Percentiles rank a stretch among this genome's conserved stretches.
phyloP scores from a whole-genome alignment of 495 filamentous ascomycete genomes.

The Letharia lupina region DNA sequence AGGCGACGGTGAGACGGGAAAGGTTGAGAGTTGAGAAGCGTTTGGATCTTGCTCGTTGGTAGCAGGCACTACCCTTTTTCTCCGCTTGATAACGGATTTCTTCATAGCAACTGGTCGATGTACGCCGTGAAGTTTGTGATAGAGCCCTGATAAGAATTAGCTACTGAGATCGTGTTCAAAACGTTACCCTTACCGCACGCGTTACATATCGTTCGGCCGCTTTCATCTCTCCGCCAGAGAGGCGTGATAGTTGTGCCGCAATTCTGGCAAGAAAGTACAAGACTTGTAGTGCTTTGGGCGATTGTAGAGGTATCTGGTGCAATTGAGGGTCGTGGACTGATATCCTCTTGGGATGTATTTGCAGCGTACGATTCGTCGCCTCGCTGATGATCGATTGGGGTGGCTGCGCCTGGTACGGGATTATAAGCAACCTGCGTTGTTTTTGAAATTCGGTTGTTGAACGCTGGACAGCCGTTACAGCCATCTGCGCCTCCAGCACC shows the following conservation, averaged over 20 bases:
- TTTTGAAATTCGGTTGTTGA: conserved; percentile 92
- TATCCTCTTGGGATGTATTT: conserved; percentile 22
- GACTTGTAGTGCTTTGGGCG: conserved; percentile 44
- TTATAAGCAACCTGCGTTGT: conserved; percentile 59
- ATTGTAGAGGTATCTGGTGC: conserved; percentile 19
- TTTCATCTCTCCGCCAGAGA: conserved; percentile 89
- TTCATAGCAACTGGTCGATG: conserved; percentile 95
- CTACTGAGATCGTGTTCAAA: not conserved
- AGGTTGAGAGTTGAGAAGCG: conserved; percentile 18
- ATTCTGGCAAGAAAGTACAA: conserved; percentile 91
- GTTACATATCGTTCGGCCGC: conserved; percentile 96
- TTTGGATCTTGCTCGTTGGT: conserved; percentile 42
- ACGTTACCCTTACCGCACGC: conserved; percentile 73
- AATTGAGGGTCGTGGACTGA: conserved; percentile 23
- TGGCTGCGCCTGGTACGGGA: conserved; percentile 30
- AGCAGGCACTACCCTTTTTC: conserved; percentile 90
- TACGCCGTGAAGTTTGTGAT: conserved; percentile 90
- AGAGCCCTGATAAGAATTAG: conserved; percentile 59
- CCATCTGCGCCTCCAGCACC: conserved; percentile 94
- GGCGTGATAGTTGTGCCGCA: conserved; percentile 96
- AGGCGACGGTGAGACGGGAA: conserved; percentile 25
- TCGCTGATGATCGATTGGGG: conserved; percentile 11
- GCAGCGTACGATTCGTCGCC: conserved; percentile 18
- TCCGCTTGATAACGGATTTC: conserved; percentile 89
- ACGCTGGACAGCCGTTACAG: conserved; percentile 92